Evolutionary conservation across 768 basidiomycete species (phyloP).

Genomic region (Calocybe gangraenosa): DNA sequence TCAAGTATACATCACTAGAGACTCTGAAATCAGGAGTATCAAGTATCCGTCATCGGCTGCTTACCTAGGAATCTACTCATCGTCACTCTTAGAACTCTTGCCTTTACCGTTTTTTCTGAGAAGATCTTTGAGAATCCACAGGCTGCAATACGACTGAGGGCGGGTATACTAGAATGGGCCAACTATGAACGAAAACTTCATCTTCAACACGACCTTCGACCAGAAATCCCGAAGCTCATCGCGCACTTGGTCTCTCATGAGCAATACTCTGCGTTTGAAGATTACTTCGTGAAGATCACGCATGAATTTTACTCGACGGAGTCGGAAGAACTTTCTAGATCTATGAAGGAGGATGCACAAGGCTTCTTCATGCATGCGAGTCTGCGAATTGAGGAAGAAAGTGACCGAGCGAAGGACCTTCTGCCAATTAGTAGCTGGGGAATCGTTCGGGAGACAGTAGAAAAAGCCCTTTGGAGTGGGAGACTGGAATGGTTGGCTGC

Average conservation of each 20-base stretch:
- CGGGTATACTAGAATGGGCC: conserved; percentile 48
- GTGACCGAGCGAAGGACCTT: conserved; percentile 45
- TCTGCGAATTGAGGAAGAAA: conserved; percentile 51
- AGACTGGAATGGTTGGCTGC: conserved; percentile 36
- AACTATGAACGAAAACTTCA: conserved; percentile 48
- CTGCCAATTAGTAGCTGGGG: conserved; percentile 47
- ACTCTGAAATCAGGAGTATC: conserved; percentile 34
- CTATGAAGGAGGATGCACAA: conserved; percentile 38
- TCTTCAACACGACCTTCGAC: conserved; percentile 32
- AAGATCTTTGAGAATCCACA: conserved; percentile 45
- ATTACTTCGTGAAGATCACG: conserved; percentile 47
- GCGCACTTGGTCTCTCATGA: conserved; percentile 52
- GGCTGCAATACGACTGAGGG: conserved; percentile 40
- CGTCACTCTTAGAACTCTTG: conserved; percentile 43
- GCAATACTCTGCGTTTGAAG: conserved; percentile 59
- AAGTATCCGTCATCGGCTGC: conserved; percentile 32
- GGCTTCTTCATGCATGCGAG: conserved; percentile 50
- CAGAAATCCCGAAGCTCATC: conserved; percentile 46
- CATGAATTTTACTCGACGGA: conserved; percentile 51
- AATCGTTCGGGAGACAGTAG: conserved; percentile 48
- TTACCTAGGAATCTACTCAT: neutral
- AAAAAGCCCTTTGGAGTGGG: conserved; percentile 44
- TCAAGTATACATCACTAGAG: conserved; percentile 51
- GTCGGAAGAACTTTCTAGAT: conserved; percentile 33
- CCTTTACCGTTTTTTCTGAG: conserved; percentile 48